Conservation (phyloP, 371 early-diverging fungal species). For the Rhizomucor pusillus region DNA sequence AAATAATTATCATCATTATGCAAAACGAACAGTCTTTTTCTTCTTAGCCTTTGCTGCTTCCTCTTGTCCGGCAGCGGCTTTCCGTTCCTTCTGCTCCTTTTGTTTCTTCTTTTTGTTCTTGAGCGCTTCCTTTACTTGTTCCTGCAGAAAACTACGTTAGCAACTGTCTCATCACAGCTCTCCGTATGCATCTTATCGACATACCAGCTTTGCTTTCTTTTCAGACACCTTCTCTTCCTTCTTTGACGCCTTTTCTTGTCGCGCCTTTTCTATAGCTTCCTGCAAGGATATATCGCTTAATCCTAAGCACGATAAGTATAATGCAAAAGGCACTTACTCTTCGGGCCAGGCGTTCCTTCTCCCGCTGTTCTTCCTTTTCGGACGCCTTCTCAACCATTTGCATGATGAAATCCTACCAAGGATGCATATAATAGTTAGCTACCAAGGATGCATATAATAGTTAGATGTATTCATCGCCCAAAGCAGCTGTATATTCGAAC, state of each 20-base stretch:
- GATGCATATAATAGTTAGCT: too few relatives aligned
- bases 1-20: neutral
- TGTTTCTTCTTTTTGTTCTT: neutral
- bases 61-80: neutral
- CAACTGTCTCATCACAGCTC: neutral
- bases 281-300: too few relatives aligned
- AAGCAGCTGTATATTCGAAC: too few relatives aligned
- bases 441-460: neutral
- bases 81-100: neutral
- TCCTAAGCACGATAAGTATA: neutral
- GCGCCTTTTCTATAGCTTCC: constrained; percentile 12
- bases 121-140: neutral
- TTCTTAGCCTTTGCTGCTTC: neutral
- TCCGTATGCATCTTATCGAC: neutral
- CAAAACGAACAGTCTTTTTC: neutral
- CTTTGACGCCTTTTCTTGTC: constrained; percentile 2
- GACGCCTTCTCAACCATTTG: constrained; percentile 9
- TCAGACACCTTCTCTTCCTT: constrained; percentile 5
- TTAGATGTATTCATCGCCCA: too few relatives aligned
- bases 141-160: neutral
- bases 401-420: constrained; percentile 12
- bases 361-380: constrained; percentile 7
- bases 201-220: constrained; percentile 11
- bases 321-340: constrained; percentile 4
- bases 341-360: constrained; percentile 4